These are phyloP conservation scores for Clarireedia homoeocarpa DNA, from an alignment of 2,329 filamentous ascomycete species.

Conservation along the genomic window DNA sequence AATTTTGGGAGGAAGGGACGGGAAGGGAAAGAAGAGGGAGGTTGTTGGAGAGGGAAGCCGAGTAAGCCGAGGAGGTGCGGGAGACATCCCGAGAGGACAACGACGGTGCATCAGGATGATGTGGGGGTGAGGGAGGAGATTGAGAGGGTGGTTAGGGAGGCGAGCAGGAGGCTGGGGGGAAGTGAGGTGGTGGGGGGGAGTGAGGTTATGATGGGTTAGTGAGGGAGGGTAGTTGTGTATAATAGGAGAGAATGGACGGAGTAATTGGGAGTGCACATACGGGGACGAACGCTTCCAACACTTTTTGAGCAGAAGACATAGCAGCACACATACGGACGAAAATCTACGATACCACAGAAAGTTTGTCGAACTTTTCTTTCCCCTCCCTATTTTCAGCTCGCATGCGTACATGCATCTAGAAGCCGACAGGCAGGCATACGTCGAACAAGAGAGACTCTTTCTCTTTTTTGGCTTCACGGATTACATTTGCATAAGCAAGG, in stretches of 20 bases:
- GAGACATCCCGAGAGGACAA: conserved; percentile 36
- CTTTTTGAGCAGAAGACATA: too few species aligned
- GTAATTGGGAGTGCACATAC: neutral
- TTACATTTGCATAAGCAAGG: too few species aligned
- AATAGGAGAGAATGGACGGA: neutral
- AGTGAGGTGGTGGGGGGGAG: neutral
- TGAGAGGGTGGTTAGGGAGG: conserved; percentile 4
- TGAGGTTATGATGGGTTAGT: too few species aligned
- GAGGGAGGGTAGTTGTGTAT: neutral
- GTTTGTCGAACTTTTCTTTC: too few species aligned
- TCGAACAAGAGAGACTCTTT: too few species aligned
- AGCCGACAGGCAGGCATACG: too few species aligned
- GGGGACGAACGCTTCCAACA: too few species aligned
- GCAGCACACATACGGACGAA: too few species aligned
- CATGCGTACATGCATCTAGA: too few species aligned
- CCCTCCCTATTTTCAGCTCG: too few species aligned
- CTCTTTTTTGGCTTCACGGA: too few species aligned
- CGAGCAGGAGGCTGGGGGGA: neutral
- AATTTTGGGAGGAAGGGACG: conserved; percentile 44
- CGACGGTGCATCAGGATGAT: conserved; percentile 21
- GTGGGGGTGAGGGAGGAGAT: neutral
- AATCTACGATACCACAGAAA: too few species aligned
- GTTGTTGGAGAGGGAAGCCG: conserved; percentile 53
- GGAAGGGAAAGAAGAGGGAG: conserved; percentile 36
- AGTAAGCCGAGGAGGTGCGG: conserved; percentile 51